Conservation (phyloP, 306 rosid genomes). For the Cucumis cinereus region DNA sequence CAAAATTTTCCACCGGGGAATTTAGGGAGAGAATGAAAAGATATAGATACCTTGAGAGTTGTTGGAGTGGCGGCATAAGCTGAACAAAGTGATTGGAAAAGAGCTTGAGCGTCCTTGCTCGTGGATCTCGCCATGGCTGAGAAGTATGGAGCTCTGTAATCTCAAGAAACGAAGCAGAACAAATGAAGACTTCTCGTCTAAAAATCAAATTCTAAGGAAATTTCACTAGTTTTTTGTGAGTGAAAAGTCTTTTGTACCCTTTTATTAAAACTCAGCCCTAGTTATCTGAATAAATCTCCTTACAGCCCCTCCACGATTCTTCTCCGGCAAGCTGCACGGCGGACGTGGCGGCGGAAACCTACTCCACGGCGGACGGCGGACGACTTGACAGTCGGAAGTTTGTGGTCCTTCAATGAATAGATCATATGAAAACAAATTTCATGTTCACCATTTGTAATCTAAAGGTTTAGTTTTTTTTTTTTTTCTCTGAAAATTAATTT, state of each 20-base stretch:
- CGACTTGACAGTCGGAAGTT: not conserved
- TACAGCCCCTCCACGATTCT: not conserved
- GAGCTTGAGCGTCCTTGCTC: slow-evolving; percentile 49
- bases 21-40: not conserved
- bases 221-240: not conserved
- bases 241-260: not conserved
- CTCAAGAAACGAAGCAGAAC: not conserved
- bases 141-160: not conserved
- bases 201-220: not conserved
- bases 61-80: slow-evolving; percentile 62
- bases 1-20: not conserved
- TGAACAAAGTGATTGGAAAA: slow-evolving; percentile 48
- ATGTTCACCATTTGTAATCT: too few species aligned
- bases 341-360: not conserved
- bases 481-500: too few species aligned
- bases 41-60: slow-evolving; percentile 35
- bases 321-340: not conserved
- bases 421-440: too few species aligned
- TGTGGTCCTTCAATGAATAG: not conserved
- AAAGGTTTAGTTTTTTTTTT: too few species aligned
- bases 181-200: not conserved
- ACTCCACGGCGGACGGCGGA: not conserved
- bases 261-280: not conserved
- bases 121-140: slow-evolving; percentile 23
- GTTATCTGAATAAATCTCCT: not conserved